These are phyloP conservation scores for Alternaria metachromatica DNA, from an alignment of 2,329 filamentous ascomycete species.

Conservation along the genomic window DNA sequence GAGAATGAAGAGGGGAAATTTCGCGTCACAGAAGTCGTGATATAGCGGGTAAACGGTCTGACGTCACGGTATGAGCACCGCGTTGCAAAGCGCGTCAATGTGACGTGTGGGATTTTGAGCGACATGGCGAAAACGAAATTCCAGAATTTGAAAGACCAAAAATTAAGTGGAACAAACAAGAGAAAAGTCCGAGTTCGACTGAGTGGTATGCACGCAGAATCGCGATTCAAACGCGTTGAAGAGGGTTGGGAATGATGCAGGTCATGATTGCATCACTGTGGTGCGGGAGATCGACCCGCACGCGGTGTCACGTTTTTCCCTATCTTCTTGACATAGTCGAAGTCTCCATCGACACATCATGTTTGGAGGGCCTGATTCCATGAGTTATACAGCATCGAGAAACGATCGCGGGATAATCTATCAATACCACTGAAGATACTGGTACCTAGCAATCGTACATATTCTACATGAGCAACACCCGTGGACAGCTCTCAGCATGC, in stretches of 20 bases:
- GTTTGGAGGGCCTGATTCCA: background rate
- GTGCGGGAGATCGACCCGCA: conserved; percentile 1
- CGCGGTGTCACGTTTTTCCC: conserved; percentile 11
- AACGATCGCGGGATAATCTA: too few species aligned
- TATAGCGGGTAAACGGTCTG: conserved; percentile 27
- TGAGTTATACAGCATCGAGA: too few species aligned
- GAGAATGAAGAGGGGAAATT: conserved; percentile 1
- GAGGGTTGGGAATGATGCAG: background rate
- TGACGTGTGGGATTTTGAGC: conserved; percentile 20
- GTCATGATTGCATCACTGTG: conserved; percentile 18
- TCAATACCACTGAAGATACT: too few species aligned
- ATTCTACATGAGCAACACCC: background rate
- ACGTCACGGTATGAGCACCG: conserved; percentile 31
- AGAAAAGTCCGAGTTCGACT: background rate
- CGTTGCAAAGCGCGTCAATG: conserved; percentile 25
- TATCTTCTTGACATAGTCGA: background rate
- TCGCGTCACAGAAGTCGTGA: conserved; percentile 16
- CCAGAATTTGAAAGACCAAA: background rate
- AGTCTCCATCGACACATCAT: background rate
- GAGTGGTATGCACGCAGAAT: background rate
- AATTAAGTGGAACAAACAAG: background rate
- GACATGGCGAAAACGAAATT: conserved; percentile 9
- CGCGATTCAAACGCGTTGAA: background rate
- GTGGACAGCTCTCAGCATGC: too few species aligned
- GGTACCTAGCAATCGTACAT: background rate